Conservation (phyloP, 1,284 basidiomycete species). For the Tilletiaria anomala region DNA sequence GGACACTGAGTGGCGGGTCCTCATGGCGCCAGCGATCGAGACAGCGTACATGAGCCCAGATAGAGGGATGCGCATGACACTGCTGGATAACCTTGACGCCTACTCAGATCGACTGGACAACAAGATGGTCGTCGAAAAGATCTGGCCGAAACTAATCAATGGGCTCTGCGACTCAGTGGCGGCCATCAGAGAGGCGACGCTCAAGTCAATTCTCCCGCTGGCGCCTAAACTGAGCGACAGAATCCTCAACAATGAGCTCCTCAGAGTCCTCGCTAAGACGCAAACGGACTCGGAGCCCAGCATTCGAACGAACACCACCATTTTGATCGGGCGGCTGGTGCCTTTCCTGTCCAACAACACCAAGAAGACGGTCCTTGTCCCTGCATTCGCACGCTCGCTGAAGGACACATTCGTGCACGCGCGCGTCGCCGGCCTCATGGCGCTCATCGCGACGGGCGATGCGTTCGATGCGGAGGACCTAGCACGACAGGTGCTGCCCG, state of each 20-base stretch:
- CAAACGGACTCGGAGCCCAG: slow-evolving; percentile 84
- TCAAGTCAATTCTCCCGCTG: slow-evolving; percentile 70
- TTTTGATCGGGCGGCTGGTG: slow-evolving; percentile 79
- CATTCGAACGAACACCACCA: slow-evolving; percentile 94
- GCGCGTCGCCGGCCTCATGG: slow-evolving; percentile 85
- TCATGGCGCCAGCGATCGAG: slow-evolving; percentile 19
- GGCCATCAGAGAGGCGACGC: slow-evolving; percentile 81
- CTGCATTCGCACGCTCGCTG: slow-evolving; percentile 77
- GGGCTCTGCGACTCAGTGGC: slow-evolving; percentile 90
- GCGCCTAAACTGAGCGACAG: slow-evolving; percentile 70
- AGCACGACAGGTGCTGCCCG: slow-evolving; percentile 23
- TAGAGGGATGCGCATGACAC: slow-evolving; percentile 79
- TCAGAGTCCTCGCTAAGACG: slow-evolving; percentile 79
- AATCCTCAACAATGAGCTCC: slow-evolving; percentile 87
- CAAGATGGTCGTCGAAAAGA: slow-evolving; percentile 65
- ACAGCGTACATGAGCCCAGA: slow-evolving; percentile 44
- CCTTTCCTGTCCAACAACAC: slow-evolving; percentile 72
- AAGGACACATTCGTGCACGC: slow-evolving; percentile 87
- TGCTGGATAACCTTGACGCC: slow-evolving; percentile 69
- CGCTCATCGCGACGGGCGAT: slow-evolving; percentile 85
- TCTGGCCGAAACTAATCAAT: slow-evolving; percentile 89
- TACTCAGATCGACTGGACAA: slow-evolving; percentile 78
- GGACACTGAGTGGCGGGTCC: slow-evolving; percentile 17
- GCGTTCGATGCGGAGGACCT: slow-evolving; percentile 50
- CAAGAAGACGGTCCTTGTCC: slow-evolving; percentile 84